These are phyloP conservation scores for Penicillium glabrum DNA, from an alignment of 2,329 filamentous ascomycete species.

Conservation along the genomic window DNA sequence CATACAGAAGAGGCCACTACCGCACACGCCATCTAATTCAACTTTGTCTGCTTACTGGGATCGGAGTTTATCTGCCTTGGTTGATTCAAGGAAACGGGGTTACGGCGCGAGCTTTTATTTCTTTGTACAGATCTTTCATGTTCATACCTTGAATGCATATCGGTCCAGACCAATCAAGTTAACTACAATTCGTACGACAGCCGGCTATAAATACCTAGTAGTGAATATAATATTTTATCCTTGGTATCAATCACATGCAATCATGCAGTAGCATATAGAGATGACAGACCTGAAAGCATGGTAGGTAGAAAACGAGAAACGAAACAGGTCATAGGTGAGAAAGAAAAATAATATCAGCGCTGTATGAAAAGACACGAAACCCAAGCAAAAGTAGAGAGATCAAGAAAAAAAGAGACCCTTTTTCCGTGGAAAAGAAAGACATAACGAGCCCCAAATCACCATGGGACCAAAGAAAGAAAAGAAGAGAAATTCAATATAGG, in stretches of 20 bases:
- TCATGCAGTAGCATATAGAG: neutral
- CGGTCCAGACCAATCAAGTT: neutral
- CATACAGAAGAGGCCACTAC: neutral
- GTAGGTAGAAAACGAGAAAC: neutral
- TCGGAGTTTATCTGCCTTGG: neutral
- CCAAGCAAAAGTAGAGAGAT: neutral
- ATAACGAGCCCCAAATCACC: neutral
- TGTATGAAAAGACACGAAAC: neutral
- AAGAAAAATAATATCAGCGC: neutral
- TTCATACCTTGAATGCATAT: conserved; percentile 2
- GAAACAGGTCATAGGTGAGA: neutral
- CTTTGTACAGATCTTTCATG: neutral
- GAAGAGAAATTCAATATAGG: neutral
- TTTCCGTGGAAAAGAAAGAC: conserved; percentile 2
- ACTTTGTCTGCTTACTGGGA: neutral
- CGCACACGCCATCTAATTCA: neutral
- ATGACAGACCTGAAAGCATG: neutral
- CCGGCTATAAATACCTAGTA: neutral
- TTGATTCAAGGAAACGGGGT: neutral
- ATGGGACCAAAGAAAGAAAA: conserved; percentile 2
- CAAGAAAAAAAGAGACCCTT: conserved; percentile 4
- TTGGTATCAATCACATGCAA: neutral
- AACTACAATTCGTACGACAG: neutral
- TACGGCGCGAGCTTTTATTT: neutral
- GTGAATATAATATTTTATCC: neutral